Evolutionary conservation across 768 basidiomycete species (phyloP), one percentile per base, ranked within the genome.

Genomic region (Boletus subparvulus): DNA sequence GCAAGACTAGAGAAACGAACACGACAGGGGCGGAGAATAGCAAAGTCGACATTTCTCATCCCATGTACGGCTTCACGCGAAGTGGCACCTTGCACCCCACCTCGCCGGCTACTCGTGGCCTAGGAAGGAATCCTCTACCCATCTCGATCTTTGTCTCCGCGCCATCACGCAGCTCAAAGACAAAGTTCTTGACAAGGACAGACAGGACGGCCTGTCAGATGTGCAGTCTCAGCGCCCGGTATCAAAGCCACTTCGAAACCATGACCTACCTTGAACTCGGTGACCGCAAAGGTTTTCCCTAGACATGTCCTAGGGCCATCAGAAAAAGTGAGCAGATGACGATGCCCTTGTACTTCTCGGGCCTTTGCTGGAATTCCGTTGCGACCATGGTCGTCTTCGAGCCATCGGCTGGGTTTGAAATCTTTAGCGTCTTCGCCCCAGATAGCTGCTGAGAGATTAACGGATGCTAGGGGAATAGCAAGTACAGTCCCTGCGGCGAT

Each of bases 331-430:
- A 83, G 69, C 24, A 82, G 64, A 61, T 83, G 81, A 1, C 77
- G 74, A 56, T 83, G 72, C 2, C 81, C 83, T 59, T 77, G 76
- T 2, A 82, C 66, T 14, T 77, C 76, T 47, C 73, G 77, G 0
- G 77, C 75, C 24, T 62, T 64, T 13, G 39, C 45, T 2, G 61
- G 62, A 19, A 66, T 65, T 1, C 69, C 65, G 13, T 68, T 67
- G 2, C 28, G 35, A 8, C 54, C 51, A 2, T 40, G 7, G 0
- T 24, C 48, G 21, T 68, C 66, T 5, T 67, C 65, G 5, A 89
- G 73, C 88, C 88, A 91, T 19, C 87, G 75, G 49, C 82, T 81
- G 0, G 87, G 88, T 36, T 77, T 73, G 65, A 85, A 90, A 28
- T 76, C 76, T 30, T 77, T 75, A 6, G 84, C 79, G 50, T 84